A percentile compares a stretch with the other conserved stretches of the same genome.
phyloP scores from a whole-genome alignment of 1,284 basidiomycete species.

The Moesziomyces globuligerus region DNA sequence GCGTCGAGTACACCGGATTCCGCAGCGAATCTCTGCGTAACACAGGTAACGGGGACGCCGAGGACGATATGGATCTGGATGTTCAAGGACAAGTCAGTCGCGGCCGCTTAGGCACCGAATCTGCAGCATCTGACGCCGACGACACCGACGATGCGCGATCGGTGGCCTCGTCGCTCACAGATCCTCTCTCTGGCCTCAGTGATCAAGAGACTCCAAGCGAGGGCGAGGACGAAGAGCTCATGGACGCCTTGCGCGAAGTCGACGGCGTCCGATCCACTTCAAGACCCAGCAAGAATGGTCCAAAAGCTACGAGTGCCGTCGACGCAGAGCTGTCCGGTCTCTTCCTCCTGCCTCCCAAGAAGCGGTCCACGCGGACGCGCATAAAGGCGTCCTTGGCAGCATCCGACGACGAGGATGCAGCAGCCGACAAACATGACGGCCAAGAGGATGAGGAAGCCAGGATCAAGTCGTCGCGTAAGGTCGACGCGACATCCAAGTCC shows the following conservation, averaged over 20 bases:
- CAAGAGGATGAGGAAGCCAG: constrained; percentile 4
- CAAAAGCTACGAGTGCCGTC: constrained; percentile 7
- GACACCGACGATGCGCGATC: constrained; percentile 43
- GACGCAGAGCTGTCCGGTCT: constrained; percentile 34
- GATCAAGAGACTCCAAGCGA: constrained; percentile 42
- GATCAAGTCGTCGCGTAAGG: constrained; percentile 7
- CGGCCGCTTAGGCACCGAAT: no score
- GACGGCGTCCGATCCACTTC: constrained; percentile 10
- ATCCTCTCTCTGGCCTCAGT: constrained; percentile 55
- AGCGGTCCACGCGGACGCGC: constrained; percentile 58
- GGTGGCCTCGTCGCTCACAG: constrained; percentile 51
- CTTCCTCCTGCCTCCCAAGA: constrained; percentile 60
- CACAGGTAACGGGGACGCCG: background rate
- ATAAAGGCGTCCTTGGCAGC: constrained; percentile 50
- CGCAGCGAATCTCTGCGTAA: constrained; percentile 3
- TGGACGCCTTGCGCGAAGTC: constrained; percentile 26
- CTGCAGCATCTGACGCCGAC: constrained; percentile 16
- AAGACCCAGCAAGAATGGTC: constrained; percentile 8
- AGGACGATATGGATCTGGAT: constrained; percentile 16
- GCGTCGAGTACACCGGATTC: constrained; percentile 16
- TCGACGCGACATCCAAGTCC: constrained; percentile 6
- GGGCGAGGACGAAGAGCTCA: constrained; percentile 54
- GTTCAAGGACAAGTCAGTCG: constrained; percentile 1
- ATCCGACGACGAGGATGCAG: constrained; percentile 22
- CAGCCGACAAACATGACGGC: constrained; percentile 3